phyloP scores from a whole-genome alignment of 805 yeast species.

The Brettanomyces anomalus region DNA sequence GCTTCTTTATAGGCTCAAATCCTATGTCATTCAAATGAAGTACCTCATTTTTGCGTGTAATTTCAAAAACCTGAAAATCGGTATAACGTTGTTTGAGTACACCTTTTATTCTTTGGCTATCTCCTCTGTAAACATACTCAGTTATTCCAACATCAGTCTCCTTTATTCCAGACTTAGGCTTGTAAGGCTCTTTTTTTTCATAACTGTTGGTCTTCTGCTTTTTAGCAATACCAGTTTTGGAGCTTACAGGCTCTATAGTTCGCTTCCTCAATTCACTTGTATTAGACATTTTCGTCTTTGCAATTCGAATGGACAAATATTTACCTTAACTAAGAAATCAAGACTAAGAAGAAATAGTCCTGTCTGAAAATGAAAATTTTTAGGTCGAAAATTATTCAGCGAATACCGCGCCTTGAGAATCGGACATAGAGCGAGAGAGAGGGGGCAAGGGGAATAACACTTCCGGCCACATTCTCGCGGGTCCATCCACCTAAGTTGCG shows the following conservation, averaged over 20 bases:
- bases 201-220: background rate
- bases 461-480: too few species aligned
- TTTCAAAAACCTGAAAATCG: slow-evolving; percentile 91
- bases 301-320: too few species aligned
- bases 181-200: background rate
- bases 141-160: slow-evolving; percentile 88
- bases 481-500: too few species aligned
- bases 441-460: too few species aligned
- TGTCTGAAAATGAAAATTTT: too few species aligned
- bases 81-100: slow-evolving; percentile 81
- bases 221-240: too few species aligned
- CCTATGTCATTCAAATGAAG: slow-evolving; percentile 74
- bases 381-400: too few species aligned
- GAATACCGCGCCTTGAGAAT: too few species aligned
- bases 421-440: too few species aligned
- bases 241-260: background rate
- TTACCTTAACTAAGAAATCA: too few species aligned
- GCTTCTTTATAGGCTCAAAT: slow-evolving; percentile 33
- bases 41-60: slow-evolving; percentile 57
- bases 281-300: background rate
- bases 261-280: background rate
- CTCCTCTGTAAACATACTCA: slow-evolving; percentile 30
- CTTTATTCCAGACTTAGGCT: slow-evolving; percentile 33
- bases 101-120: slow-evolving; percentile 63
- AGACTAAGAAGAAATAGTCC: too few species aligned